Evolutionary conservation across 2,329 filamentous ascomycete species (phyloP), one percentile per base, ranked within the genome.

Genomic region (Colletotrichum liaoningense): DNA sequence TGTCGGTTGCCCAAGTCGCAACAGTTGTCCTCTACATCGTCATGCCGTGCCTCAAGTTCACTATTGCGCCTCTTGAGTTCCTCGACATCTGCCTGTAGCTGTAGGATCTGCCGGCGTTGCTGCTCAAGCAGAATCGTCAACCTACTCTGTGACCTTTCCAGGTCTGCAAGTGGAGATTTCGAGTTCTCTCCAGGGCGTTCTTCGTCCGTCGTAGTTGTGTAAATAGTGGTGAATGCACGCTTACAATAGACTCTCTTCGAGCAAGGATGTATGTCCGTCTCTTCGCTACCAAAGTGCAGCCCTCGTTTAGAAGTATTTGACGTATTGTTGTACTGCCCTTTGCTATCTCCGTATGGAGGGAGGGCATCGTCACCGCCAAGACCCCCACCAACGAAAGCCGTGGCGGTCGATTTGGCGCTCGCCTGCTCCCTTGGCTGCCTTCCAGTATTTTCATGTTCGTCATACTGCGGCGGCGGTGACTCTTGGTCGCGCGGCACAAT

Each of bases 21-120:
- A 8, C 35, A 59, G n/a, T 42, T 49, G n/a, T 58, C 64, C 55
- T 59, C 64, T n/a, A 59, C n/a, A 6, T 67, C 38, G 28, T 26
- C 24, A 26, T 59, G 35, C 26, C 26, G 55, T 49, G 24, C 64
- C 64, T 67, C 54, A 3, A 67, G 64, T 55, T 59, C 38, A 7
- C 46, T 59, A 16, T 67, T 67, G 12, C 38, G 64, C 26, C 55
- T 58, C 38, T 24, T n/a, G 16, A 67, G 64, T 59, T 59, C 64
- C 35, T 59, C 38, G 7, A 67, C n/a, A 52, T 59, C 64, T 12
- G 42, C 35, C 33, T 26, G 38, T 19, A 67, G 55, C 55, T 35
- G 54, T 67, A 49, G 4, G 14, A 67, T 59, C 1, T 67, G 54
- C 33, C 14, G 55, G 19, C 26, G 26, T 59, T 67, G 64, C 35